Evolutionary conservation across 768 basidiomycete genomes (phyloP), one percentile per base, ranked within the genome.

Genomic region (Suillus plorans): DNA sequence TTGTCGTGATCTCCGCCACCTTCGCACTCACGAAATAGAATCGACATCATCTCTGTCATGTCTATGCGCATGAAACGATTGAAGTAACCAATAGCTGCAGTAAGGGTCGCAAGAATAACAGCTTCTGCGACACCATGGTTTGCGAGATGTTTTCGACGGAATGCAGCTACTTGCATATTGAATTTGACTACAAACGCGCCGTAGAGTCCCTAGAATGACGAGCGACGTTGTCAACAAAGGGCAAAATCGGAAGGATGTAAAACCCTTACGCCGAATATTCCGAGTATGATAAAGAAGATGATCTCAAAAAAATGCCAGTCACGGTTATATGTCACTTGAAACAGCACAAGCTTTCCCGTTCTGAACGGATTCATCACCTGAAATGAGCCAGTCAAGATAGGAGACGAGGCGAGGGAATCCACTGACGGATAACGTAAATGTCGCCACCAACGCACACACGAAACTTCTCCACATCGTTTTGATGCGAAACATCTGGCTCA

Each of bases 241-340:
- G 63, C 34, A 25, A 20, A 45, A n/a, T 34, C 4, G 31, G 39
- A 37, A 7, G 49, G 37, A 58, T 16, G 39, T 62, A 37, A 6
- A 31, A 45, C 41, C 59, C 86, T 66, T 72, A 97, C 97, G 57
- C 97, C 97, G 75, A 99, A 99, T 66, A 99, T 84, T 12, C 97
- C 97, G 49, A 99, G 86, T 64, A 99, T 86, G 61, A 99, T 84
- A 77, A 96, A 99, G 76, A 97, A 97, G 20, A 97, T 90, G 60
- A 99, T 92, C 73, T 99, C 97, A 73, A 99, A 99, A 79, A 97
- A 98, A 74, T 99, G 97, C 97, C 97, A 99, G 71, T 95, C 95
- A 39, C 97, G 86, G 73, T 92, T 92, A 76, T 99, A 99, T 2
- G 95, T 96, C 70, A 99, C 94, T 74, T 98, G 96, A 80, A 99